These are phyloP conservation scores for Phytophthora multivora DNA, from an alignment of 352 stramenopile species.

Conservation along the genomic window DNA sequence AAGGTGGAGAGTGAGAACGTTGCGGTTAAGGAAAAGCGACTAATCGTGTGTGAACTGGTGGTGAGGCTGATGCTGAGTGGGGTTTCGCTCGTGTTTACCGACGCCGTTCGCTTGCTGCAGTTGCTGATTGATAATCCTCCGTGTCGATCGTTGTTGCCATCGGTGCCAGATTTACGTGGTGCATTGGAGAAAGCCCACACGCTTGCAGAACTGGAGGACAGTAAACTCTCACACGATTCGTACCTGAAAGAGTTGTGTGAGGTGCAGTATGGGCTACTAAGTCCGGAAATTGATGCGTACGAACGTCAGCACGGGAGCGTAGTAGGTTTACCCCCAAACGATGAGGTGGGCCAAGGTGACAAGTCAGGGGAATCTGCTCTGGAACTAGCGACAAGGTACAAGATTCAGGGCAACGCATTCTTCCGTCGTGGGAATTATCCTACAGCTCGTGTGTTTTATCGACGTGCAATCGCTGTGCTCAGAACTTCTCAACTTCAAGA, in stretches of 20 bases:
- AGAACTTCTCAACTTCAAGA: constrained; percentile 47
- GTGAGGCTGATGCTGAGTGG: constrained; percentile 64
- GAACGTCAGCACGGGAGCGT: constrained; percentile 60
- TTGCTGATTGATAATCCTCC: constrained; percentile 49
- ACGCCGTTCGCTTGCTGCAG: constrained; percentile 63
- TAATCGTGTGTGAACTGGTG: constrained; percentile 48
- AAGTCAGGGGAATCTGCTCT: constrained; percentile 22
- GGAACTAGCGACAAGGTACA: constrained; percentile 38
- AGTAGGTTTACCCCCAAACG: constrained; percentile 48
- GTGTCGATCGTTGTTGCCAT: constrained; percentile 31
- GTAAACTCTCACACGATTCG: constrained; percentile 41
- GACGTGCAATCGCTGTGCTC: constrained; percentile 57
- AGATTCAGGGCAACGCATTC: constrained; percentile 60
- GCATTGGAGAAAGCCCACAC: constrained; percentile 56
- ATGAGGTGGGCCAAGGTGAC: constrained; percentile 4
- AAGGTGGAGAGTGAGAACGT: neutral
- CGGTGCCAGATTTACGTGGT: constrained; percentile 57
- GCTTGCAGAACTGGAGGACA: constrained; percentile 40
- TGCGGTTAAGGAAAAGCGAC: constrained; percentile 1
- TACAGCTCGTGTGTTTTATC: constrained; percentile 66
- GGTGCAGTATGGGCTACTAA: constrained; percentile 44
- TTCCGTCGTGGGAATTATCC: constrained; percentile 67
- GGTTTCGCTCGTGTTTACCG: constrained; percentile 56
- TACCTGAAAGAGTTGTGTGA: constrained; percentile 52
- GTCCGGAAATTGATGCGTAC: constrained; percentile 54